A percentile compares a stretch with the other conserved stretches of the same genome.
Conservation (phyloP, 2,329 filamentous ascomycete species). For the Nigrograna mackinnonii region DNA sequence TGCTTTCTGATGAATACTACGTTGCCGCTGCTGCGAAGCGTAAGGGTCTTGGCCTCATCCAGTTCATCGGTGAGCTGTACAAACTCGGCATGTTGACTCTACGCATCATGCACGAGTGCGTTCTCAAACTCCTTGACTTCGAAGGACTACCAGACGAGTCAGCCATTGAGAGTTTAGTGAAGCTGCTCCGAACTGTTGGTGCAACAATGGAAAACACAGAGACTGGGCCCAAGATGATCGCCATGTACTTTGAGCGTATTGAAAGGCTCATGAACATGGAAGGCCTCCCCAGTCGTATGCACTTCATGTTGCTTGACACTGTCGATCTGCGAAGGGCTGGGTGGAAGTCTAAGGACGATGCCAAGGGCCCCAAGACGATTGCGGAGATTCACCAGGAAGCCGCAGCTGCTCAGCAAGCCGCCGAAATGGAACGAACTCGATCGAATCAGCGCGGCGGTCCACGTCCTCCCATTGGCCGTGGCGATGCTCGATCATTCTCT, state of each 20-base stretch:
- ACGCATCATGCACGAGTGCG: conserved; percentile 99
- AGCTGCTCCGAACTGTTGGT: conserved; percentile 90
- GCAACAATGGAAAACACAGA: conserved; percentile 78
- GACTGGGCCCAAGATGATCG: conserved; percentile 1
- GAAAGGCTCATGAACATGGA: conserved; percentile 78
- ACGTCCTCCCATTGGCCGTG: conserved; percentile 75
- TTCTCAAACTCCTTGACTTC: conserved; percentile 95
- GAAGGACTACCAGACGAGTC: conserved; percentile 91
- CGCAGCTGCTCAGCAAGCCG: conserved; percentile 77
- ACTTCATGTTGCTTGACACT: conserved; percentile 97
- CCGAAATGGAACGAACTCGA: conserved; percentile 66
- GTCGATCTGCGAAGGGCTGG: conserved; percentile 76
- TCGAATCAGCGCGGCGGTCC: conserved; percentile 68
- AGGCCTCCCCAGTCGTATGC: conserved; percentile 77
- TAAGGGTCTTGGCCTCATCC: conserved; percentile 94
- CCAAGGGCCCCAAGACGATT: conserved; percentile 97
- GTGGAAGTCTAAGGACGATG: conserved; percentile 85
- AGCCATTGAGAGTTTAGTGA: conserved; percentile 93
- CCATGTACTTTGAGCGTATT: conserved; percentile 87
- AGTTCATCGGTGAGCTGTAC: conserved; percentile 99
- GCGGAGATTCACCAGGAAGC: conserved; percentile 88
- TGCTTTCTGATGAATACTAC: conserved; percentile 98
- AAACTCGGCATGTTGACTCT: conserved; percentile 98
- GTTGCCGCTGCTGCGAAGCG: conserved; percentile 90
- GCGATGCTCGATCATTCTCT: conserved; percentile 85